Base-by-base conservation (phyloP, 257 asterid species). In the Solanum ossicruentum region DNA sequence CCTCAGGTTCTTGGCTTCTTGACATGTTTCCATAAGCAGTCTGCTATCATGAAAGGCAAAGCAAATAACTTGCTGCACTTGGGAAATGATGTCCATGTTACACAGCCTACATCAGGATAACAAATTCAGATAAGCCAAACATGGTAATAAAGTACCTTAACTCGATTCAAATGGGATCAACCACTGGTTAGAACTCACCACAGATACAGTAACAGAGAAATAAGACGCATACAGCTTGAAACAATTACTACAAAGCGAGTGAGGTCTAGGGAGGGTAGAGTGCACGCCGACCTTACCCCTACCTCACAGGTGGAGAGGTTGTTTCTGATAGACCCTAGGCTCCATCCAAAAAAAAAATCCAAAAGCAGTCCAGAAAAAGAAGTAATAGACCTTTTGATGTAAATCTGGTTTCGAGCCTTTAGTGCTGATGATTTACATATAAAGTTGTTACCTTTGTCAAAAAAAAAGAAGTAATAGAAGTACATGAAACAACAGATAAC, bases 11-110 rank as follows among this genome's bases (percentile, higher is more conserved):
- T 96, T 96, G 0, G 98, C 99, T 90, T 96, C 98, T 89, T 93
- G 98, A 85, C 99, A 96, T 7, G 99, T 96, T 86, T 96, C 99
- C 98, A 95, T 96, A 81, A 96, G 92, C 94, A 96, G 85, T 86
- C 93, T 87, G 89, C 99, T 96, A 88, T 96, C 98, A 84, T 96
- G 99, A 84, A 96, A 96, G 69, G 99, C 99, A 63, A 96, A 96
- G 88, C 98, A 96, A 70, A 95, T 96, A 49, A 96, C 98, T 88
- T 96, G 99, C 90, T 96, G 98, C 85, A 96, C 99, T 86, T 95
- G 97, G 2, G 97, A 93, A 86, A 96, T 93, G 86, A 96, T 96
- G 93, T 96, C 98, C 99, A 95, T 93, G 94, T 96, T 96, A 88
- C 99, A 96, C 83, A 96, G 86, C 95, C 98, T 96, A 93, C 94